A percentile compares a stretch with the other conserved stretches of the same genome.
Evolutionary conservation across 163 green algal genomes (phyloP).

Genomic region (Chlorella variabilis): DNA sequence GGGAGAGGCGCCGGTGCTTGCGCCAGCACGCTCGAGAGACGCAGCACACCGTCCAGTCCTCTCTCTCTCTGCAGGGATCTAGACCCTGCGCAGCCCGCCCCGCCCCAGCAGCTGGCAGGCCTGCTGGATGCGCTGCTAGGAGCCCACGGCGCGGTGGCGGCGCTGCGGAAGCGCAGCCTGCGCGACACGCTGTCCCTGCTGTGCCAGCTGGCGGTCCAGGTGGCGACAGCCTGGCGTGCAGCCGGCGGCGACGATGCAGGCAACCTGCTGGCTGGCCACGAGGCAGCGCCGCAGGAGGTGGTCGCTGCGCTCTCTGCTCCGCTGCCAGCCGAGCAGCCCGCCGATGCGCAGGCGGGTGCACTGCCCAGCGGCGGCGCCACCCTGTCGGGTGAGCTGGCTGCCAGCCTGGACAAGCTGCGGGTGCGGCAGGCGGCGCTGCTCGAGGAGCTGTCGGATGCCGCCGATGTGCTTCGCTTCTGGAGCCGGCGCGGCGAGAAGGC

Average conservation of each 20-base stretch:
- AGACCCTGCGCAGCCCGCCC: not conserved
- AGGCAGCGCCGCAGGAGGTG: slow-evolving; percentile 1
- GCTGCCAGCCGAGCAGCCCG: not conserved
- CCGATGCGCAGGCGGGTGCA: not conserved
- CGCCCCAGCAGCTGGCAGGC: not conserved
- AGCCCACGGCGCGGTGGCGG: not conserved
- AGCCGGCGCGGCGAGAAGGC: slow-evolving; percentile 36
- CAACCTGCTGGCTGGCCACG: slow-evolving; percentile 16
- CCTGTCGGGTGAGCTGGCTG: not conserved
- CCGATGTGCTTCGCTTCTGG: slow-evolving; percentile 39
- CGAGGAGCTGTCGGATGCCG: slow-evolving; percentile 8
- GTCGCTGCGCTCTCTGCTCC: not conserved
- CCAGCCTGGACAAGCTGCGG: not conserved
- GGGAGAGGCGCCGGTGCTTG: no score
- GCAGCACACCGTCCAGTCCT: no score
- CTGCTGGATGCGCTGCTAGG: slow-evolving; percentile 13
- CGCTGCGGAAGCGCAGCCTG: slow-evolving; percentile 11
- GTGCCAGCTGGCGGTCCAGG: slow-evolving; percentile 12
- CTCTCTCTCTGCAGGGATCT: slow-evolving; percentile 3
- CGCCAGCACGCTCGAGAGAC: no score
- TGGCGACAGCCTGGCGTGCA: slow-evolving; percentile 9
- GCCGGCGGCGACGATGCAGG: not conserved
- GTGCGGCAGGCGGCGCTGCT: slow-evolving; percentile 2
- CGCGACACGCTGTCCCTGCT: slow-evolving; percentile 29
- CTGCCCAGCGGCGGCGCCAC: not conserved